Evolutionary conservation across 257 asterid species (phyloP).

Genomic region (Lycium ferocissimum): DNA sequence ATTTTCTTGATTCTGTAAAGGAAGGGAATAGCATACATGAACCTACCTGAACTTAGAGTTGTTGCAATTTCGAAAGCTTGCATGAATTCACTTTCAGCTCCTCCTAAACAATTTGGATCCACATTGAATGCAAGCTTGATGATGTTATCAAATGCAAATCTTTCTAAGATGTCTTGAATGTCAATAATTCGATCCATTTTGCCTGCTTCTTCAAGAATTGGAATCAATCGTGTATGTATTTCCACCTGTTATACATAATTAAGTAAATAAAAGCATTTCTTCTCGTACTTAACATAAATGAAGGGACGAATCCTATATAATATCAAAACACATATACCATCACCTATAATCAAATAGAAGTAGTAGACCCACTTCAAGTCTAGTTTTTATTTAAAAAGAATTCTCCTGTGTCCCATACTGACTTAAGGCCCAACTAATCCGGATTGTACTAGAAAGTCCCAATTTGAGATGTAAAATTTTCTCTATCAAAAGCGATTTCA

Average conservation of each 20-base stretch:
- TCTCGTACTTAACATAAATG: background rate
- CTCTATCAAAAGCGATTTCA: no score
- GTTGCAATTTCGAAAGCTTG: slow-evolving; percentile 84
- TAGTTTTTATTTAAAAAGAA: no score
- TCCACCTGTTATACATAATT: slow-evolving; percentile 40
- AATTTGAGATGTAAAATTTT: no score
- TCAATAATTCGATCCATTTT: slow-evolving; percentile 45
- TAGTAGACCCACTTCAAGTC: background rate
- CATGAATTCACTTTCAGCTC: slow-evolving; percentile 82
- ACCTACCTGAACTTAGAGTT: slow-evolving; percentile 74
- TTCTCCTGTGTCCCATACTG: no score
- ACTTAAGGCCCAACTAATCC: background rate
- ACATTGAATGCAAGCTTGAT: slow-evolving; percentile 77
- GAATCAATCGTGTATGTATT: slow-evolving; percentile 56
- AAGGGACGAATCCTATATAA: background rate
- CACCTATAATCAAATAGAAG: background rate
- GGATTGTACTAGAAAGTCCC: no score
- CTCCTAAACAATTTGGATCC: slow-evolving; percentile 78
- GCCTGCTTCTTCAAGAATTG: slow-evolving; percentile 54
- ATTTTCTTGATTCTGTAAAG: slow-evolving; percentile 51
- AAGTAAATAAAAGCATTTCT: background rate
- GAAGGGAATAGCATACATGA: slow-evolving; percentile 64
- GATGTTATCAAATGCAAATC: slow-evolving; percentile 85
- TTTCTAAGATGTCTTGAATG: slow-evolving; percentile 71
- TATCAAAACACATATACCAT: background rate